A percentile compares a stretch with the other conserved stretches of the same genome.
These are phyloP conservation scores for Galerina marginata DNA, from an alignment of 768 basidiomycete genomes.

Conservation along the genomic window DNA sequence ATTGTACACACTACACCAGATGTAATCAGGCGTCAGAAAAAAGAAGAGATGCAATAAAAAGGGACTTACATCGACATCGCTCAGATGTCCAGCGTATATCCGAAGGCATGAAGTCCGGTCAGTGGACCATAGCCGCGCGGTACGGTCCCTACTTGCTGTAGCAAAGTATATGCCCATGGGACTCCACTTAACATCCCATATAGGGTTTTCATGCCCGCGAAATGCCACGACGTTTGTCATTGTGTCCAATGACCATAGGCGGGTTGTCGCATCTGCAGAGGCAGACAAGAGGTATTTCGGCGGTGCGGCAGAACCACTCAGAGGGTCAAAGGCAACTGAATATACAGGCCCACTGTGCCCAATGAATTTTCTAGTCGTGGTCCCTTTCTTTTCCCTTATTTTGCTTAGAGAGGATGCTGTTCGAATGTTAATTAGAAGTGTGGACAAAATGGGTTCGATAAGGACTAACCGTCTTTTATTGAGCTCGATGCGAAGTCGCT, in stretches of 20 bases:
- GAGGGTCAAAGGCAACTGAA: conserved; percentile 90
- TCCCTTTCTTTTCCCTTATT: conserved; percentile 81
- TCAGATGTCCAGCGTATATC: conserved; percentile 94
- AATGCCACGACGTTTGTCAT: conserved; percentile 93
- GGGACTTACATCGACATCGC: conserved; percentile 91
- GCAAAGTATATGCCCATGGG: conserved; percentile 99
- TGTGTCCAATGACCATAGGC: conserved; percentile 96
- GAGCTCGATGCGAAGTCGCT: conserved; percentile 75
- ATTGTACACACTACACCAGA: conserved; percentile 77
- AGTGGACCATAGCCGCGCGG: conserved; percentile 95
- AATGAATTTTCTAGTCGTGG: conserved; percentile 90
- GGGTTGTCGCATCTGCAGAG: conserved; percentile 89
- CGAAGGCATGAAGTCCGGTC: conserved; percentile 86
- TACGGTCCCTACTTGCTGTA: conserved; percentile 90
- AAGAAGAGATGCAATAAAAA: conserved; percentile 5
- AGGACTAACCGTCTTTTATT: conserved; percentile 69
- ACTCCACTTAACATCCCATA: conserved; percentile 99
- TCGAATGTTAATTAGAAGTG: conserved; percentile 2
- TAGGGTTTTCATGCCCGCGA: conserved; percentile 94
- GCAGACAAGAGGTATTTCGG: conserved; percentile 90
- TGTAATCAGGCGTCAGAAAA: conserved; percentile 2
- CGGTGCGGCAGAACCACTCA: conserved; percentile 82
- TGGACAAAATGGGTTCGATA: not conserved
- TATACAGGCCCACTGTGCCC: conserved; percentile 98
- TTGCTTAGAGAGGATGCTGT: conserved; percentile 65